Evolutionary conservation across 2,329 filamentous ascomycete species (phyloP).

Genomic region (Aspergillus thermomutatus): DNA sequence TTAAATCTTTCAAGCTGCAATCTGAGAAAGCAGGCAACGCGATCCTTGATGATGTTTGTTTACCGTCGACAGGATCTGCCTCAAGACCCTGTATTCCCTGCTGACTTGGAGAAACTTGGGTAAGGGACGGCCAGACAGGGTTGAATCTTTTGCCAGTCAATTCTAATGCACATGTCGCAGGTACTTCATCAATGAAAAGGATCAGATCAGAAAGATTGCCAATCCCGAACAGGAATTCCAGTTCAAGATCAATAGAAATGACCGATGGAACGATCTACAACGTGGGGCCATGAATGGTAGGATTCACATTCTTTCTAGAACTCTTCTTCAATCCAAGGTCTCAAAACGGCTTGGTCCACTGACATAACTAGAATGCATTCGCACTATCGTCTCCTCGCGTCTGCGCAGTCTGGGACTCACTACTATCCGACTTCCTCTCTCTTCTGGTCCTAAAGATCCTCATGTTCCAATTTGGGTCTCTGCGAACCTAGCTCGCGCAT

Average conservation of each 20-base stretch:
- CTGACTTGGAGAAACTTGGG: slow-evolving; percentile 69
- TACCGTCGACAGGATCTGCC: slow-evolving; percentile 67
- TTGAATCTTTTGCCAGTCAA: neutral
- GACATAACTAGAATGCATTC: slow-evolving; percentile 47
- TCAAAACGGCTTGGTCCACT: neutral
- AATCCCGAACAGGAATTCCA: slow-evolving; percentile 69
- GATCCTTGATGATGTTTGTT: slow-evolving; percentile 64
- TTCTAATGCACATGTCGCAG: slow-evolving; percentile 42
- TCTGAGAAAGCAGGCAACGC: neutral
- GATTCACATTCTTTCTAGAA: slow-evolving; percentile 22
- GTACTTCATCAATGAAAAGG: slow-evolving; percentile 73
- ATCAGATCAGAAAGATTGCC: slow-evolving; percentile 69
- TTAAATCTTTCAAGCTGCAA: neutral
- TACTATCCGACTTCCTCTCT: slow-evolving; percentile 61
- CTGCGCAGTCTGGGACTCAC: slow-evolving; percentile 60
- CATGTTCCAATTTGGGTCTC: slow-evolving; percentile 69
- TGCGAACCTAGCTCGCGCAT: slow-evolving; percentile 51
- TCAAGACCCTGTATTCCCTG: slow-evolving; percentile 63
- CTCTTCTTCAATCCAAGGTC: neutral
- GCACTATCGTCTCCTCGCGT: slow-evolving; percentile 59
- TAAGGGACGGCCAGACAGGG: slow-evolving; percentile 38
- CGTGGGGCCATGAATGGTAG: slow-evolving; percentile 70
- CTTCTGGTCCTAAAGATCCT: slow-evolving; percentile 46
- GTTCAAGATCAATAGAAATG: slow-evolving; percentile 69
- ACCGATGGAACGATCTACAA: slow-evolving; percentile 73